These are phyloP conservation scores for Colletotrichum nymphaeae DNA, from an alignment of 2,329 filamentous ascomycete species.

Conservation along the genomic window DNA sequence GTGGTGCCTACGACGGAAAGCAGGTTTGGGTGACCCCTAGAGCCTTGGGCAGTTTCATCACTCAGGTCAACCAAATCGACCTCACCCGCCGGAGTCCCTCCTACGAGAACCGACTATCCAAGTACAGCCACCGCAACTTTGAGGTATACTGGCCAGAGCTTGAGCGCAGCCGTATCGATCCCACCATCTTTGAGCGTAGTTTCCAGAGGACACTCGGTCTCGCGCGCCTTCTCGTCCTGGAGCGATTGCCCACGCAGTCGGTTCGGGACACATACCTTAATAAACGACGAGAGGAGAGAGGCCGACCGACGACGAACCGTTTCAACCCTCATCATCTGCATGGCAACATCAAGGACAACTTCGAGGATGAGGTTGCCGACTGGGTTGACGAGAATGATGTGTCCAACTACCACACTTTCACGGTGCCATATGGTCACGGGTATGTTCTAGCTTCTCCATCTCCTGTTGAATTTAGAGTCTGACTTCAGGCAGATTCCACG, in stretches of 20 bases:
- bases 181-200: slow-evolving; percentile 87
- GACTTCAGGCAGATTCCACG: slow-evolving; percentile 55
- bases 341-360: slow-evolving; percentile 81
- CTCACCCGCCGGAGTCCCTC: slow-evolving; percentile 83
- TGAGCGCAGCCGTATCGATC: slow-evolving; percentile 81
- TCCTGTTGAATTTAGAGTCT: neutral
- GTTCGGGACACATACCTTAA: slow-evolving; percentile 78
- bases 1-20: slow-evolving; percentile 82
- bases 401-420: slow-evolving; percentile 83
- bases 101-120: slow-evolving; percentile 88
- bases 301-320: slow-evolving; percentile 68
- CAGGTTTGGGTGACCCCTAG: slow-evolving; percentile 85
- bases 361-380: slow-evolving; percentile 85
- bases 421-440: slow-evolving; percentile 72
- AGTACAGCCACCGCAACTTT: slow-evolving; percentile 87
- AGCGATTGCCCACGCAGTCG: slow-evolving; percentile 76
- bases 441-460: slow-evolving; percentile 3
- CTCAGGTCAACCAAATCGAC: slow-evolving; percentile 85
- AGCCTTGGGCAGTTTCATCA: slow-evolving; percentile 82
- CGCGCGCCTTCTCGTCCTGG: slow-evolving; percentile 82
- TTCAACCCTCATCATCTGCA: slow-evolving; percentile 53
- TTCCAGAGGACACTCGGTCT: slow-evolving; percentile 82
- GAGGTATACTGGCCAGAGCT: slow-evolving; percentile 84
- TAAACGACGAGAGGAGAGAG: slow-evolving; percentile 77
- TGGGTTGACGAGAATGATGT: slow-evolving; percentile 84